Evolutionary conservation across 306 rosid genomes (phyloP).

Genomic region (Astragalus membranaceus): DNA sequence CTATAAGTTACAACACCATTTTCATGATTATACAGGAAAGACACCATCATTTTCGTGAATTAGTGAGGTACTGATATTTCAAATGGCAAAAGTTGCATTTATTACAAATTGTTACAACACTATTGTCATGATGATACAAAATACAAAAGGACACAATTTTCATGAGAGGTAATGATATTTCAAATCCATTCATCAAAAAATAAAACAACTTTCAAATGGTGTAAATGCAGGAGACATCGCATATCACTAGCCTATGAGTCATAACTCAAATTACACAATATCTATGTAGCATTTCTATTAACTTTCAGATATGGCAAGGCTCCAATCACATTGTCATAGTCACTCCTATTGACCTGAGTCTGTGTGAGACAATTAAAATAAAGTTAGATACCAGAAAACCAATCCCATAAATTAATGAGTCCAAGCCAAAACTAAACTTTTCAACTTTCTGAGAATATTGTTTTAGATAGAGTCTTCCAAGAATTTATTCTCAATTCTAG

Average conservation of each 20-base stretch:
- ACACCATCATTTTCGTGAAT: background rate
- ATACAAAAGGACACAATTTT: background rate
- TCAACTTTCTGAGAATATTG: background rate
- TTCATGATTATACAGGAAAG: background rate
- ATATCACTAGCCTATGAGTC: background rate
- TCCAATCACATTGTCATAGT: constrained; percentile 85
- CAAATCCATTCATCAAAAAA: constrained; percentile 22
- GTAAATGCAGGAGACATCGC: constrained; percentile 8
- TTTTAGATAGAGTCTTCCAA: too few relatives aligned
- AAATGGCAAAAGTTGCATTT: constrained; percentile 1
- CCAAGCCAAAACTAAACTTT: background rate
- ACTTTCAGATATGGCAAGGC: constrained; percentile 90
- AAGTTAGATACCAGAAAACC: constrained; percentile 23
- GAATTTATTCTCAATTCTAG: too few relatives aligned
- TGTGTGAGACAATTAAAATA: constrained; percentile 28
- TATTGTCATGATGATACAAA: background rate
- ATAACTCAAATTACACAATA: background rate
- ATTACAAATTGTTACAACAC: constrained; percentile 8
- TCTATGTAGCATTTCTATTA: constrained; percentile 61
- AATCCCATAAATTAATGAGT: background rate
- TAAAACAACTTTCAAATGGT: background rate
- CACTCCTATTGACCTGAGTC: constrained; percentile 67
- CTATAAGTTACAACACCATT: background rate
- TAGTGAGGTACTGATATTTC: constrained; percentile 1
- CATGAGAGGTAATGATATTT: constrained; percentile 13